Evolutionary conservation across 2,329 filamentous ascomycete genomes (phyloP), one percentile per base, ranked within the genome.

Genomic region (Sporothrix sp.): DNA sequence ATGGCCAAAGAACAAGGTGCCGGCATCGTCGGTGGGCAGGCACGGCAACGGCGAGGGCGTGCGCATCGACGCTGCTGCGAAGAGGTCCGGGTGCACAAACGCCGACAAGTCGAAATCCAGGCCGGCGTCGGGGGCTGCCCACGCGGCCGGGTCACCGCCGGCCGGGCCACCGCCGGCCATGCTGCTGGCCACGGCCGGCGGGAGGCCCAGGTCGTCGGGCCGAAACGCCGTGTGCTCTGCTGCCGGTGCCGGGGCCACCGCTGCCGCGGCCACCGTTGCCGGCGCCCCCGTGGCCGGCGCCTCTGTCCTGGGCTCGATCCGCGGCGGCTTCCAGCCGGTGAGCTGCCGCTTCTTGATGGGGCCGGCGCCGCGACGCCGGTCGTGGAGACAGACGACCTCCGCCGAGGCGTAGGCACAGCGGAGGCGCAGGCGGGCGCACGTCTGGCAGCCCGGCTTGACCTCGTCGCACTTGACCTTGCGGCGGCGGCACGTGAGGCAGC

Each of bases 401-500:
- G 21, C 33, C 16, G 23, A 0, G 44, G 10, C 23, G n/a, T 48
- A 48, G 7, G 21, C 27, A 18, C 46, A 48, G 11, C 14, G 25
- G 20, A 35, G 36, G 8, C 14, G 25, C 18, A 40, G 35, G 16
- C 46, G 46, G 5, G 28, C 16, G 27, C 42, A 51, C 20, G 27
- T 39, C 7, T 10, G 33, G 42, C 49, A 51, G 11, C 36, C 20
- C 13, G 49, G 48, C 18, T 43, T 45, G 9, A 20, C 27, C 28
- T 51, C 49, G 35, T 51, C 49, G 20, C 49, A 51, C 42, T 51
- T 51, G 39, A 50, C 48, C 14, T 51, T 51, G 35, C 49, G 39
- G 32, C 39, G 7, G 18, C 49, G 49, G 35, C 49, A 51, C 20
- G 42, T 51, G 13, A 20, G 20, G 35, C 49, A 51, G 25, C 49